A percentile compares a stretch with the other conserved stretches of the same genome.
Evolutionary conservation across 805 yeast genomes (phyloP).

Genomic region (Nematodospora valgi): DNA sequence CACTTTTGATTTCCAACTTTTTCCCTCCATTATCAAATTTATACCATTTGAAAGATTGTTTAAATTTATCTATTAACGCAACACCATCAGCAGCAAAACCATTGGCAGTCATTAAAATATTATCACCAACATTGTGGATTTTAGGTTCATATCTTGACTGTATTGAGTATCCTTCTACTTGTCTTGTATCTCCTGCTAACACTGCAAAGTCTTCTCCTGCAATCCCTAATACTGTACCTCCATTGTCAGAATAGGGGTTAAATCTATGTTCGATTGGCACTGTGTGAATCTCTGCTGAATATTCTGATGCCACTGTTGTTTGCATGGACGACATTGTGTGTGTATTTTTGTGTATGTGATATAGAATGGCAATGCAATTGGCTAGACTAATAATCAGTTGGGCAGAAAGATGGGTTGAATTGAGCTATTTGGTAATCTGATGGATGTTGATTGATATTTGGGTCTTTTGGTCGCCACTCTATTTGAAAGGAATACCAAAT

Average conservation of each 20-base stretch:
- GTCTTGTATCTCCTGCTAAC: slow-evolving; percentile 98
- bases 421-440: too few species aligned
- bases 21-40: slow-evolving; percentile 80
- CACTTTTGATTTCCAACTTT: slow-evolving; percentile 61
- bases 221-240: slow-evolving; percentile 96
- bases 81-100: slow-evolving; percentile 96
- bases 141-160: slow-evolving; percentile 91
- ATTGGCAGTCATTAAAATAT: slow-evolving; percentile 83
- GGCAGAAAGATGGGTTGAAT: too few species aligned
- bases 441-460: too few species aligned
- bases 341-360: background rate
- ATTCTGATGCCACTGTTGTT: slow-evolving; percentile 62
- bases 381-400: too few species aligned
- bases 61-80: slow-evolving; percentile 74
- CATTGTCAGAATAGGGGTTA: slow-evolving; percentile 92
- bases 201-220: slow-evolving; percentile 98
- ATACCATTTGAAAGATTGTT: slow-evolving; percentile 79
- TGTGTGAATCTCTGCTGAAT: slow-evolving; percentile 48
- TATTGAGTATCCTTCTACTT: slow-evolving; percentile 88
- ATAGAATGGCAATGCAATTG: too few species aligned
- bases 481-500: too few species aligned
- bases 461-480: too few species aligned
- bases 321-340: slow-evolving; percentile 18
- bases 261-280: slow-evolving; percentile 87
- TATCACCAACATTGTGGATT: slow-evolving; percentile 84